Evolutionary conservation across 495 filamentous ascomycete species (phyloP), one percentile per base, ranked within the genome.

Genomic region (Penicillium paxilli): DNA sequence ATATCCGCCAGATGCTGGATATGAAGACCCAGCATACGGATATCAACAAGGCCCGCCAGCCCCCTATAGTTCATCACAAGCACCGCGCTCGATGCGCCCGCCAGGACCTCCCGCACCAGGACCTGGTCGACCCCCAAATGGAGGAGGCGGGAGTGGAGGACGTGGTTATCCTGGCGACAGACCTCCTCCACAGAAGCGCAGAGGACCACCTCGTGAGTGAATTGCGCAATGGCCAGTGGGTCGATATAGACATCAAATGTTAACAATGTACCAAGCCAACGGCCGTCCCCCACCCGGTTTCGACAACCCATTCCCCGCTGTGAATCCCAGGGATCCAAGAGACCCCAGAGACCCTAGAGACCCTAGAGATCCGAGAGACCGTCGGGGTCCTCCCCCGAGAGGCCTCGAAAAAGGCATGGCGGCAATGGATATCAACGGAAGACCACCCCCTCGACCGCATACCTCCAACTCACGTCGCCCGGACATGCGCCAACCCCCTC

Each of bases 261-360:
- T 21, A 42, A 24, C 21, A 23, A 2, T 22, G 19, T 11, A 47
- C 10, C 30, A 21, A 23, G 40, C 40, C 11, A 23, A 23, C 40
- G 21, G 40, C 20, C 40, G 40, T 21, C 40, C 40, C 24, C 30
- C 20, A 3, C 12, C 12, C 12, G 35, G 73, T n/a, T 87, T 81
- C 63, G 86, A 87, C 41, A 86, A 84, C 55, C 82, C 87, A 4
- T 91, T 89, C 54, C 85, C 88, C 11, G 73, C 79, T 1, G 89
- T 89, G 52, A 82, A 83, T 26, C 66, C 71, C 1, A 57, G 55
- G 54, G 61, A 63, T 21, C 49, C 41, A 4, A 47, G 55, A 48
- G 52, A 54, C 21, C 46, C 55, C 5, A 28, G 57, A 51, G 53
- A 58, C 26, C 67, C 71, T 10, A 58, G 58, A 57, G 63, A 63